Evolutionary conservation across 1,139 yeast genomes (phyloP).

Genomic region (Diutina neorugosa): DNA sequence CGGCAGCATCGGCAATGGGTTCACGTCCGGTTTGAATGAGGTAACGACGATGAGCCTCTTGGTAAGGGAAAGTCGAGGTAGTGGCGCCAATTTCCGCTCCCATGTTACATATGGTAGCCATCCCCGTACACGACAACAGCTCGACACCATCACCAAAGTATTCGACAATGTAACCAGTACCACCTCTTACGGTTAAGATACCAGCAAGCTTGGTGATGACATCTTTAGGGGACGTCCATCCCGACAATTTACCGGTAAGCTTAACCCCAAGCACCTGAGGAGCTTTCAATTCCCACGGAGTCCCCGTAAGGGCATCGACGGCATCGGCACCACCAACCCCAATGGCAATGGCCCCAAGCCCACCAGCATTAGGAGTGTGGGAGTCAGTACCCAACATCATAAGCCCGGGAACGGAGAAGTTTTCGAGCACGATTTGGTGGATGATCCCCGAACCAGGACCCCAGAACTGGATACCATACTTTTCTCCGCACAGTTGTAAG

Average conservation of each 20-base stretch:
- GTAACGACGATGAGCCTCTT: conserved; percentile 74
- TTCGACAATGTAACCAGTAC: conserved; percentile 92
- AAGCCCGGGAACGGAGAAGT: conserved; percentile 87
- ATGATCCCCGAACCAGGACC: conserved; percentile 98
- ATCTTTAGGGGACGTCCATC: conserved; percentile 96
- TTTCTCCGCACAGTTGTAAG: conserved; percentile 78
- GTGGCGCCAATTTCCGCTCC: conserved; percentile 99
- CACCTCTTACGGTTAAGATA: conserved; percentile 85
- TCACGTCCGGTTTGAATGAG: conserved; percentile 70
- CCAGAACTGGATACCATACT: conserved; percentile 96
- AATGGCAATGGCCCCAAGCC: conserved; percentile 91
- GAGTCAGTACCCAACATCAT: conserved; percentile 97
- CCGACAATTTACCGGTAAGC: conserved; percentile 72
- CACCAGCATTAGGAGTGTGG: conserved; percentile 97
- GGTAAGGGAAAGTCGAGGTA: conserved; percentile 93
- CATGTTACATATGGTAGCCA: conserved; percentile 99
- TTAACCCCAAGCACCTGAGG: conserved; percentile 89
- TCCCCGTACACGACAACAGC: conserved; percentile 85
- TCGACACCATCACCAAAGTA: conserved; percentile 92
- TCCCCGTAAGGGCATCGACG: conserved; percentile 89
- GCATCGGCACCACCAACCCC: conserved; percentile 99
- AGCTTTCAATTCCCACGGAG: conserved; percentile 99
- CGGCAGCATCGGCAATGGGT: conserved; percentile 72
- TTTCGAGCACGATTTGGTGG: conserved; percentile 93
- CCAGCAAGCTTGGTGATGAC: conserved; percentile 89